A percentile compares a stretch with the other conserved stretches of the same genome.
phyloP scores from a whole-genome alignment of 176 grass and related monocot species.

The Coix lacrymajobi region DNA sequence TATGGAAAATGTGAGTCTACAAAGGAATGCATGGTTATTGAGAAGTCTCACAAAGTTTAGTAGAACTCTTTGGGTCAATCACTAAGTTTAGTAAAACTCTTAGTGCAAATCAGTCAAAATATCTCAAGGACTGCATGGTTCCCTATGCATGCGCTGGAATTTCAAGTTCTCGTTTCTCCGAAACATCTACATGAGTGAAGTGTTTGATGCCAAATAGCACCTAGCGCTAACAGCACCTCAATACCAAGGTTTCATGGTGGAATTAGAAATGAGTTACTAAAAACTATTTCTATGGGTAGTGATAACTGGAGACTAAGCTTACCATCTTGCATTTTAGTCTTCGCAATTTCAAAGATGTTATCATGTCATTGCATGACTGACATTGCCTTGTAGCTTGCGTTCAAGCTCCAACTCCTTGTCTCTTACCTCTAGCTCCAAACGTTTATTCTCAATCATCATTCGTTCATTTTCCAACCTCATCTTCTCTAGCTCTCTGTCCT shows the following conservation, averaged over 20 bases:
- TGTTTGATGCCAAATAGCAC: not conserved
- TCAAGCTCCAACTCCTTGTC: conserved; percentile 59
- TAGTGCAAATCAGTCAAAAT: not conserved
- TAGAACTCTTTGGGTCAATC: not conserved
- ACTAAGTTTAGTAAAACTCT: not conserved
- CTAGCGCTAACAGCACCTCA: not conserved
- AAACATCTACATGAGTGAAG: not conserved
- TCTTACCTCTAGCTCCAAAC: conserved; percentile 42
- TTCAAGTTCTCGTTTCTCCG: not conserved
- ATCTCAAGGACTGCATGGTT: conserved; percentile 11
- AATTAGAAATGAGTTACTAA: not conserved
- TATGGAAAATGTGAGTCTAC: not conserved
- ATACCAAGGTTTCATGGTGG: not conserved
- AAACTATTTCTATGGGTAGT: not conserved
- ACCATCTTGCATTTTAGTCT: conserved; percentile 39
- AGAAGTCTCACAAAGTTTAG: not conserved
- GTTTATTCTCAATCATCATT: conserved; percentile 53
- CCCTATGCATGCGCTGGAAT: not conserved
- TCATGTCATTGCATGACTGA: conserved; percentile 16
- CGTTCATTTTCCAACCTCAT: conserved; percentile 60
- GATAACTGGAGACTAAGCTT: conserved; percentile 12
- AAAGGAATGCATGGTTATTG: not conserved
- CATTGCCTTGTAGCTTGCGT: conserved; percentile 37
- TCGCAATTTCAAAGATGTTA: not conserved
- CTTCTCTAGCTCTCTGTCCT: conserved; percentile 62